phyloP scores from a whole-genome alignment of 2,329 filamentous ascomycete species.

The Nothophaeocryptopus gaeumannii region DNA sequence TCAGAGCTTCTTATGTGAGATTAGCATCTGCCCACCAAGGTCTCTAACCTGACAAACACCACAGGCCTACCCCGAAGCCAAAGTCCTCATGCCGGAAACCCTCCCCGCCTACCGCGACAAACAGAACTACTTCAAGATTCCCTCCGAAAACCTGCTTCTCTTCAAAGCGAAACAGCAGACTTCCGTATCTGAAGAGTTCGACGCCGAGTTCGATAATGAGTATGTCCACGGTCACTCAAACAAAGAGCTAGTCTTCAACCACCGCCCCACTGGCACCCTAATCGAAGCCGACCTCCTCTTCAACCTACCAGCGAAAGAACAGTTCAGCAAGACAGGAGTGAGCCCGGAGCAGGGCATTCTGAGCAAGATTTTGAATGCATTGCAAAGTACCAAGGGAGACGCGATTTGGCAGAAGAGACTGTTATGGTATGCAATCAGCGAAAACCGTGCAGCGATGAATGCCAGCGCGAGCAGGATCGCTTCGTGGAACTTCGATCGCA shows the following conservation, averaged over 20 bases:
- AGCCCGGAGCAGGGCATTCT: slow-evolving; percentile 56
- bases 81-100: slow-evolving; percentile 77
- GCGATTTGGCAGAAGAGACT: slow-evolving; percentile 77
- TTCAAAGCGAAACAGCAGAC: slow-evolving; percentile 43
- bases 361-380: slow-evolving; percentile 54
- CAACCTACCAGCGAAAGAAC: slow-evolving; percentile 83
- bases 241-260: slow-evolving; percentile 83
- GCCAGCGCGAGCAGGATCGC: slow-evolving; percentile 67
- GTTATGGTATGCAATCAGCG: slow-evolving; percentile 71
- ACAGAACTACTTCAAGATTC: slow-evolving; percentile 35
- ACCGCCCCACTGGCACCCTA: slow-evolving; percentile 73
- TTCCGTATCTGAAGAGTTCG: slow-evolving; percentile 72
- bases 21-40: slow-evolving; percentile 11
- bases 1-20: neutral
- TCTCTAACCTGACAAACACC: slow-evolving; percentile 3
- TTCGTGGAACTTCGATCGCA: slow-evolving; percentile 76
- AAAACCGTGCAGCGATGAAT: slow-evolving; percentile 66
- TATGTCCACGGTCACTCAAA: slow-evolving; percentile 78
- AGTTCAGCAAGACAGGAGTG: slow-evolving; percentile 61
- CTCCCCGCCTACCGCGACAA: slow-evolving; percentile 73
- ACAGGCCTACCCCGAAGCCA: slow-evolving; percentile 69
- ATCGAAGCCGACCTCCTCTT: slow-evolving; percentile 91
- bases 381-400: slow-evolving; percentile 60
- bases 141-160: slow-evolving; percentile 47
- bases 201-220: slow-evolving; percentile 78